Base-by-base conservation (phyloP, 345 rosid genomes). In the Populus davidiana region DNA sequence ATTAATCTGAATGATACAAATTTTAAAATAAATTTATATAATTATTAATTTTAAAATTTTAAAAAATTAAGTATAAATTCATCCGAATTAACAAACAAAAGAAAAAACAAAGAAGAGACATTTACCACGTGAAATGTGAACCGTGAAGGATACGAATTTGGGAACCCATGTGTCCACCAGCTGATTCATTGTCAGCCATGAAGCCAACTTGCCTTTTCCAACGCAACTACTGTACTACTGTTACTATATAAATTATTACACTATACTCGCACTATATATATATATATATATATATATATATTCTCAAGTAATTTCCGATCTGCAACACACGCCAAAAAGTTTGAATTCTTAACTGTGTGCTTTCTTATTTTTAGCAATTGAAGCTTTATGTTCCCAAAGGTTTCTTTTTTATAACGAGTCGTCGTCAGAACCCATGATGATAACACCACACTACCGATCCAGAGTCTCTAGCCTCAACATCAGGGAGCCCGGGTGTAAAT, bases 341-440 rank as follows among this genome's bases (percentile, higher is more conserved):
- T 35, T 63, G 8, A 74, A 25, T 7, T 36, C 12, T 35, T 66
- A 35, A n/a, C 35, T 18, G 52, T 29, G n/a, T 29, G n/a, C 70
- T 75, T 68, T 39, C 82, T 72, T 74, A 39, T 25, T 70, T 43
- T 76, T 76, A 66, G 83, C 27, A 74, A 16, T 71, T 21, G 31
- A 80, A 43, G 76, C 69, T 83, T 77, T 47, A 77, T 83, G 72
- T 81, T 81, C 71, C 82, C 82, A 66, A 80, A 71, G 70, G 44
- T 29, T 71, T 78, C 75, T 69, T 62, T 67, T 75, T 78, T 73
- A 65, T 52, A 80, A 69, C 16, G 76, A 75, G 71, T 27, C 67
- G 83, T 79, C 79, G 81, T 23, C 29, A 59, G 63, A 85, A 75
- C 73, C 80, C 77, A 75, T 70, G 38, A 76, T 59, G 65, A 61